Evolutionary conservation across 176 grass and related monocot genomes (phyloP).

Genomic region (Oryza longistaminata): DNA sequence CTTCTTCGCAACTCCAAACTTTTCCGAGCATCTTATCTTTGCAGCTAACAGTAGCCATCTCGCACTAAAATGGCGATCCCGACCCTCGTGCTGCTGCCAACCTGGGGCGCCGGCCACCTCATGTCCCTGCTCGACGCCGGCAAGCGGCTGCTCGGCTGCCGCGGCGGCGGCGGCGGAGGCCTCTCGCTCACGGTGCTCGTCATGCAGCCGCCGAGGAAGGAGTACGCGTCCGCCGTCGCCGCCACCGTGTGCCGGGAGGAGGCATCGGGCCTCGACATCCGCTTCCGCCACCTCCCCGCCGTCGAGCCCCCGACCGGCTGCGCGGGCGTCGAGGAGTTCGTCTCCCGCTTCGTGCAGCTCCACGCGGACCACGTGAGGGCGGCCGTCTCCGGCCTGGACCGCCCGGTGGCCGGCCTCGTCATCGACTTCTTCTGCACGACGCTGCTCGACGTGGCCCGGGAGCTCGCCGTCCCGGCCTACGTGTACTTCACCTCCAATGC

Average conservation of each 20-base stretch:
- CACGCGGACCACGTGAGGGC: slow-evolving; percentile 21
- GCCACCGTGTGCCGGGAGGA: not conserved
- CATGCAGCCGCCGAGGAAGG: slow-evolving; percentile 10
- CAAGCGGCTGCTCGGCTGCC: slow-evolving; percentile 15
- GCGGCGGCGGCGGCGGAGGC: not conserved
- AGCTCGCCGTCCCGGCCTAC: slow-evolving; percentile 48
- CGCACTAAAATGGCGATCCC: not conserved
- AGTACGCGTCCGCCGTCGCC: not conserved
- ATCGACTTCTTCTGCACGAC: slow-evolving; percentile 52
- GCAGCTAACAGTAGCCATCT: not conserved
- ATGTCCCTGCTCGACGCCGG: slow-evolving; percentile 22
- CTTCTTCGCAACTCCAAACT: not conserved
- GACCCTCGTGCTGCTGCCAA: slow-evolving; percentile 26
- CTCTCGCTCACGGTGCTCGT: slow-evolving; percentile 26
- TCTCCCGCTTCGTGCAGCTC: slow-evolving; percentile 36
- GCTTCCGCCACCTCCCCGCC: slow-evolving; percentile 23
- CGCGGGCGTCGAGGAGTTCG: slow-evolving; percentile 36
- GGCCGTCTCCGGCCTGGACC: not conserved
- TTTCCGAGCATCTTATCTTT: not conserved
- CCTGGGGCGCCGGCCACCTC: slow-evolving; percentile 34
- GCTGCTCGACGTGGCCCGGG: slow-evolving; percentile 39
- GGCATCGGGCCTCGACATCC: not conserved
- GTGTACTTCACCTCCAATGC: slow-evolving; percentile 34
- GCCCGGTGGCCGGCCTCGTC: slow-evolving; percentile 25
- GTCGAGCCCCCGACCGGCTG: slow-evolving; percentile 10